Percentiles rank a stretch among this genome's conserved stretches.
Evolutionary conservation across 1,284 basidiomycete genomes (phyloP).

Genomic region (Cutaneotrichosporon daszewskae): DNA sequence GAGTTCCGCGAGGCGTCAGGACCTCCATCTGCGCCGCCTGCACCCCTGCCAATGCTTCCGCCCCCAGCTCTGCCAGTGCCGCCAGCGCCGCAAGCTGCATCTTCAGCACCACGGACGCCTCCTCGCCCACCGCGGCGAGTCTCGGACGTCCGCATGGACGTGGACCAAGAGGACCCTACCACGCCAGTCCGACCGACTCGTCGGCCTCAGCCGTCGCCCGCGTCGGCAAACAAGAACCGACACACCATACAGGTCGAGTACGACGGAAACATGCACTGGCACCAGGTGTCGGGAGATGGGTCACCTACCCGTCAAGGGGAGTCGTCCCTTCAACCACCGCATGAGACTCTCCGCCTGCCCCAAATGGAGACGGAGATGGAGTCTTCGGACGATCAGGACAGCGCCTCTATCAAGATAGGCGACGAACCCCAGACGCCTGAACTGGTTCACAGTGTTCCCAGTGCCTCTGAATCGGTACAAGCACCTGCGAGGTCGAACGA

Average conservation of each 20-base stretch:
- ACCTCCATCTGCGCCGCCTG: background rate
- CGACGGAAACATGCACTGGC: slow-evolving; percentile 46
- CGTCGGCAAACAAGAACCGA: slow-evolving; percentile 52
- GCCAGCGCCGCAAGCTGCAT: background rate
- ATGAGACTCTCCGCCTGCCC: background rate
- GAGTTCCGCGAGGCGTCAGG: background rate
- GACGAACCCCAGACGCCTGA: too few species aligned
- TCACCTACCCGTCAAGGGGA: too few species aligned
- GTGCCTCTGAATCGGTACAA: too few species aligned
- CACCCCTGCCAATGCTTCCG: background rate
- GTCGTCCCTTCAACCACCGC: slow-evolving; percentile 1
- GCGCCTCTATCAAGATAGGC: too few species aligned
- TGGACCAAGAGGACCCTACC: background rate
- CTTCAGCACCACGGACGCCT: background rate
- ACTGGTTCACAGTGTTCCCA: too few species aligned
- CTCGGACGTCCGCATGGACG: background rate
- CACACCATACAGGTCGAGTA: slow-evolving; percentile 94
- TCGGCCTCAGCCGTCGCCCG: slow-evolving; percentile 15
- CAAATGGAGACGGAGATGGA: slow-evolving; percentile 3
- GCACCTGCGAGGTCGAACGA: too few species aligned
- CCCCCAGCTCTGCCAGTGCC: background rate
- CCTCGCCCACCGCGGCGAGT: background rate
- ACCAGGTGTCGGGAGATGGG: background rate
- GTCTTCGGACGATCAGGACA: background rate
- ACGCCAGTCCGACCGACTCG: background rate